phyloP scores from a whole-genome alignment of 352 stramenopile species.

The Phytopythium helicoides region DNA sequence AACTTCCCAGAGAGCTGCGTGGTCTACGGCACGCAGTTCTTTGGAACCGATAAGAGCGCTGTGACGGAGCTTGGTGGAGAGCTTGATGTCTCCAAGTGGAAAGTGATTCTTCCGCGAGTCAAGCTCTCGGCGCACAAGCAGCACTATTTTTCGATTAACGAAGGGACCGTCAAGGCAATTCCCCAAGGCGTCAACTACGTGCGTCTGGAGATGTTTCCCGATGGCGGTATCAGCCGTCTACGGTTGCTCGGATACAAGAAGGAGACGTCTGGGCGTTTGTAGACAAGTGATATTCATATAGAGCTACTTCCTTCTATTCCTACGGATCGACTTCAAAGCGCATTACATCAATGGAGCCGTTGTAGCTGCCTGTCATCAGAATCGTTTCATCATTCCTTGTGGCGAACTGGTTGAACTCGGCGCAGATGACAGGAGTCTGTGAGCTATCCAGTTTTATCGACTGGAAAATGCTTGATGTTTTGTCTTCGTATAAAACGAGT shows the following conservation, averaged over 20 bases:
- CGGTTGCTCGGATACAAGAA: slow-evolving; percentile 80
- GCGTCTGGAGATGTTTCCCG: slow-evolving; percentile 92
- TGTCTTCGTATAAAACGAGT: slow-evolving; percentile 41
- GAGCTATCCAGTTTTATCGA: background rate
- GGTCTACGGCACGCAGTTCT: slow-evolving; percentile 68
- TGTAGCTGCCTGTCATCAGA: background rate
- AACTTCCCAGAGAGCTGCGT: slow-evolving; percentile 93
- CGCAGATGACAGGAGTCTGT: background rate
- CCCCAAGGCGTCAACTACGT: slow-evolving; percentile 86
- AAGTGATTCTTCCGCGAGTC: slow-evolving; percentile 79
- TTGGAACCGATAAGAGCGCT: slow-evolving; percentile 21
- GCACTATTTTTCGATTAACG: slow-evolving; percentile 76
- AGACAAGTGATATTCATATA: background rate
- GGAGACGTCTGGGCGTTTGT: slow-evolving; percentile 29
- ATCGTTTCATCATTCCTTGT: background rate
- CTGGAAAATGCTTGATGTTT: background rate
- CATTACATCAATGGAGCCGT: slow-evolving; percentile 1
- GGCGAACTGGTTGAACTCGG: slow-evolving; percentile 3
- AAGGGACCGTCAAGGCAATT: slow-evolving; percentile 56
- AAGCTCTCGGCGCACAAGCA: slow-evolving; percentile 87
- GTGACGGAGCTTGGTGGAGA: slow-evolving; percentile 3
- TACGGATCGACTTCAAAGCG: background rate
- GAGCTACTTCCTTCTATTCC: too few species aligned
- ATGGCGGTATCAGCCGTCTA: slow-evolving; percentile 92
- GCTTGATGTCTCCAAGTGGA: slow-evolving; percentile 65